Base-by-base conservation (phyloP, 345 rosid genomes). In the Camelina neglecta region DNA sequence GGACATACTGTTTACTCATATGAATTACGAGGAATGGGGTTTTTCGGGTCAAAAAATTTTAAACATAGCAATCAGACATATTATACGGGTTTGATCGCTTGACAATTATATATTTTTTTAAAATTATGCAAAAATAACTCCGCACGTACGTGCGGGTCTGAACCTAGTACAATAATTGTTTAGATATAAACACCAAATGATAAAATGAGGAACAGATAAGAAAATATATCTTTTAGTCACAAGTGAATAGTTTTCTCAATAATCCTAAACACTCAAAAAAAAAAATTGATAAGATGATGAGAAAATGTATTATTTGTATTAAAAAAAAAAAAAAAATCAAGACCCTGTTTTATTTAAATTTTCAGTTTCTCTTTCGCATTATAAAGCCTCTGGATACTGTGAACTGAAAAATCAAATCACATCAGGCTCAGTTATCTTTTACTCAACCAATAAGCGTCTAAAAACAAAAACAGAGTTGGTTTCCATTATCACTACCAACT, bases 361-460 rank as follows among this genome's bases (percentile, higher is more conserved):
- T 50, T 12, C 13, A 50, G 12, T 11, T 21, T 21, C 10, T 36
- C 10, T 38, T 38, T 21, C 36, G 38, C 72, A 67, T 53, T 23
- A 26, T 26, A 26, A 26, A 26, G 29, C 29, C 29, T 26, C 29
- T 26, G 29, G 29, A 3, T 26, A 26, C 15, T 36, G 20, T 60
- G 24, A 53, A 54, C 11, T 23, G 24, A 54, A 12, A 57, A 7
- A 69, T 26, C 29, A 26, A 45, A 44, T 70, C 74, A 70, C 26
- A 58, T 45, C 36, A 45, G 57, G 29, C 57, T 58, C 74, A 58
- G 35, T 24, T 39, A 70, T 71, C 47, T 33, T 70, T 47, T 20
- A 21, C 57, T 47, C 66, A 70, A 33, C 48, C 48, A 47, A 35
- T 45, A 33, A 55, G 53, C 18, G 60, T 71, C 35, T 3, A 60